phyloP scores from a whole-genome alignment of 805 yeast species.

The Wickerhamomyces hampshirensis region DNA sequence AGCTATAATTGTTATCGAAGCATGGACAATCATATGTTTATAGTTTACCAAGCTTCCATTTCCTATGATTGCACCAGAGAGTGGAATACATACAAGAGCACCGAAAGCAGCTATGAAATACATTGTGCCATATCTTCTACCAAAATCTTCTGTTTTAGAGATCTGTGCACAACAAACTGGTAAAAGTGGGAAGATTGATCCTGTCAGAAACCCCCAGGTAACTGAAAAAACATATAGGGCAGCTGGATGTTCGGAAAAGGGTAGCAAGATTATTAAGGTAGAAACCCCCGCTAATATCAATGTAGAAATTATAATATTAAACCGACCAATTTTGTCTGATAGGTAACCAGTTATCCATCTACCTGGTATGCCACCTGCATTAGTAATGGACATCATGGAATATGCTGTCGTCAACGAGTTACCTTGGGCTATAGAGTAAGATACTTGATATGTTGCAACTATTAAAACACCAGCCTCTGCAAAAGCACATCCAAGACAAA shows the following conservation, averaged over 20 bases:
- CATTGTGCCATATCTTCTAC: conserved; percentile 51
- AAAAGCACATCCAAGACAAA: conserved; percentile 40
- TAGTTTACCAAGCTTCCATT: conserved; percentile 30
- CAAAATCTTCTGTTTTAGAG: conserved; percentile 47
- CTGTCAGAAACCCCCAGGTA: conserved; percentile 48
- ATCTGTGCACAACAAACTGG: conserved; percentile 59
- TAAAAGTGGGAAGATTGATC: conserved; percentile 48
- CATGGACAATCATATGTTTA: conserved; percentile 32
- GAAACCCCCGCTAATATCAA: conserved; percentile 26
- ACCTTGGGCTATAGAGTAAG: conserved; percentile 46
- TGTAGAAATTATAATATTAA: conserved; percentile 43
- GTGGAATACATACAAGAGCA: conserved; percentile 45
- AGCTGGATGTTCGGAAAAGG: conserved; percentile 29
- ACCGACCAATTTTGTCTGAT: conserved; percentile 45
- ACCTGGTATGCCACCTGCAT: conserved; percentile 37
- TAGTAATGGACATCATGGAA: conserved; percentile 41
- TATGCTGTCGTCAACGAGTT: conserved; percentile 34
- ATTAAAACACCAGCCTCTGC: conserved; percentile 42
- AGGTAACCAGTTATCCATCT: conserved; percentile 40
- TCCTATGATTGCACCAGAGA: conserved; percentile 46
- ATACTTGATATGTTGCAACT: conserved; percentile 44
- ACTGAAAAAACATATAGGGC: conserved; percentile 40
- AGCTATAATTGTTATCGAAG: conserved; percentile 29
- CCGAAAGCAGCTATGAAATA: conserved; percentile 55
- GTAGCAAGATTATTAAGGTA: conserved; percentile 34